Base-by-base conservation (phyloP, 2,329 filamentous ascomycete species). In the Aspergillus tanneri region DNA sequence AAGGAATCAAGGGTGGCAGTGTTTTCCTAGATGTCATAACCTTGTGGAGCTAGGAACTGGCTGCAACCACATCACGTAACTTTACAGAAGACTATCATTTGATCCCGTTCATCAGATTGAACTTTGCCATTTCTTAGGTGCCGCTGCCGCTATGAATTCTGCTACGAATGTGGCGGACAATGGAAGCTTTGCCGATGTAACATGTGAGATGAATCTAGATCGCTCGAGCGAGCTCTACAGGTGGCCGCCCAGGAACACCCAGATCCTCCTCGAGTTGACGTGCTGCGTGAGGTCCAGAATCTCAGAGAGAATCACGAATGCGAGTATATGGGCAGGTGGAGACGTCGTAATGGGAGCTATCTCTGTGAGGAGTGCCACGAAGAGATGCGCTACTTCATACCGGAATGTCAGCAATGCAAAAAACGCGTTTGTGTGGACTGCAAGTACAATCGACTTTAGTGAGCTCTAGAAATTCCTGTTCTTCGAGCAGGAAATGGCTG, bases 21-120 rank as follows among this genome's bases (percentile, higher is more conserved):
- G 82, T 38, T 96, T 89, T 66, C 85, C 84, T 63, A 83, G 77
- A 53, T 95, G 90, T 71, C 82, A 79, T 54, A 76, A 80, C 30
- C 78, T 69, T 11, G 54, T 70, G 12, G 66, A 69, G 47, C 49
- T 70, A 12, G 46, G 43, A 5, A 44, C 43, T 4, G 68, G 65
- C 4, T 70, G 67, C 50, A 63, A 66, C 36, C 65, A 70, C 45
- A 70, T 70, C 41, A 63, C 53, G 64, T 71, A 62, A 47, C 63
- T 43, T 6, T 23, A 27, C 12, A 27, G 18, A 27, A 6, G 18
- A n/a, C 12, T 7, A 11, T 28, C 10, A 8, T 32, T 41, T 30
- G 12, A 8, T 7, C 22, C 30, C 23, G 21, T 12, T 7, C 14
- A 3, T 23, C 6, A 22, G 24, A 22, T 21, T 22, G 18, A 30